These are phyloP conservation scores for Mercurialis annua DNA, from an alignment of 345 rosid genomes.

Conservation along the genomic window DNA sequence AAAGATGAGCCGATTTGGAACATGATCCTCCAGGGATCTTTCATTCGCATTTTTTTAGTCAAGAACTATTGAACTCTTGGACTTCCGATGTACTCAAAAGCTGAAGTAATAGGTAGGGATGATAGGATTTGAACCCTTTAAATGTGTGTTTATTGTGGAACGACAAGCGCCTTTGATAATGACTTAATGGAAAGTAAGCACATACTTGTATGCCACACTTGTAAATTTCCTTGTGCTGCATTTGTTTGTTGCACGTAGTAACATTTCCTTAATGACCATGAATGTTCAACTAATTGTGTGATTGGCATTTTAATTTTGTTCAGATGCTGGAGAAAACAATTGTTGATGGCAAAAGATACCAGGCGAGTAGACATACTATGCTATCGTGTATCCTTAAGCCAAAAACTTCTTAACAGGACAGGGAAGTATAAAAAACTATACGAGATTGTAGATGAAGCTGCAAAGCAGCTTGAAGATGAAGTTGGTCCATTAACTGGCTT, in stretches of 20 bases:
- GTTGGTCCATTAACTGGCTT: constrained; percentile 80
- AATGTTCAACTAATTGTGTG: background rate
- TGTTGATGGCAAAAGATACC: constrained; percentile 67
- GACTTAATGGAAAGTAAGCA: background rate
- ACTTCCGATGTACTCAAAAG: no score
- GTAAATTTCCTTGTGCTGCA: background rate
- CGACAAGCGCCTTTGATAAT: background rate
- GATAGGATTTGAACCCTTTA: background rate
- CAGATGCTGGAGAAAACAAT: constrained; percentile 87
- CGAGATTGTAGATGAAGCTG: constrained; percentile 66
- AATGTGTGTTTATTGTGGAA: no score
- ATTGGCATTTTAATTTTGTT: constrained; percentile 40
- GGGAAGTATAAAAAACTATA: constrained; percentile 43
- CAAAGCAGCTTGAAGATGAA: constrained; percentile 73
- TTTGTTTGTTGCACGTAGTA: background rate
- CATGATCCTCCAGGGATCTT: no score
- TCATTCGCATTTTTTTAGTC: no score
- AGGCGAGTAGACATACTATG: constrained; percentile 83
- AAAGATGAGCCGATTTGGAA: no score
- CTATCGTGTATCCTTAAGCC: constrained; percentile 75
- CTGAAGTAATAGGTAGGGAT: no score
- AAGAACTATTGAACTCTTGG: no score
- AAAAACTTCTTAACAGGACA: constrained; percentile 69
- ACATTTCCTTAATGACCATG: background rate
- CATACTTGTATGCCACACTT: background rate